Base-by-base conservation (phyloP, 2,329 filamentous ascomycete species). In the Fusarium sp. region DNA sequence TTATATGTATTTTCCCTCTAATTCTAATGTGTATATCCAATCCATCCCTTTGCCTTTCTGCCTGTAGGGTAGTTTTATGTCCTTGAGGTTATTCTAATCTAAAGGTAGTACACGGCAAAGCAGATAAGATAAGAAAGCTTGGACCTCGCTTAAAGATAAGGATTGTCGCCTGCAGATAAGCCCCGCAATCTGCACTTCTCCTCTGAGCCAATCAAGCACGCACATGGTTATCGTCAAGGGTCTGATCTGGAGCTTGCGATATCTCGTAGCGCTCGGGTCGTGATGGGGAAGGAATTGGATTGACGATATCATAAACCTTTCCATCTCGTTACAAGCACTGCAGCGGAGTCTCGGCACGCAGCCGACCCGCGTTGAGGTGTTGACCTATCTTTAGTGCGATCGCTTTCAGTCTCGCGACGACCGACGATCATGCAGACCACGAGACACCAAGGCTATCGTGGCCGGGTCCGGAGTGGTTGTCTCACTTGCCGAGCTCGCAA, bases 81-180 rank as follows among this genome's bases (percentile, higher is more conserved):
- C 4, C 16, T 28, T 9, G 8, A 31, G 22, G 15, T 2, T n/a
- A 18, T 30, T 7, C 7, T 8, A 10, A 7, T 8, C 22, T 0
- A 2, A 28, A 16, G 22, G 22, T 7, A 0, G 15, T 2, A 5
- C 18, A 12, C 0, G 4, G 7, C 4, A 2, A 31, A 0, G 1
- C 0, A n/a, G 45, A 33, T 33, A 33, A 33, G 48, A 53, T 53
- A 53, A 26, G 9, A 6, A 6, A 11, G 1, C 0, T 20, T n/a
- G 11, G 0, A 2, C 2, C 3, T 53, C 50, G 50, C 33, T 53
- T 38, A 28, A 2, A 36, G 50, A 53, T 54, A 38, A 39, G 20
- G 0, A 10, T 1, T 0, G 5, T 38, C 50, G 50, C 33, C 18
- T 39, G 11, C 6, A 38, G 50, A 54, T 54, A 54, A 39, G 50